Base-by-base conservation (phyloP, 2,329 filamentous ascomycete genomes). In the Alternaria angustiovoidea region DNA sequence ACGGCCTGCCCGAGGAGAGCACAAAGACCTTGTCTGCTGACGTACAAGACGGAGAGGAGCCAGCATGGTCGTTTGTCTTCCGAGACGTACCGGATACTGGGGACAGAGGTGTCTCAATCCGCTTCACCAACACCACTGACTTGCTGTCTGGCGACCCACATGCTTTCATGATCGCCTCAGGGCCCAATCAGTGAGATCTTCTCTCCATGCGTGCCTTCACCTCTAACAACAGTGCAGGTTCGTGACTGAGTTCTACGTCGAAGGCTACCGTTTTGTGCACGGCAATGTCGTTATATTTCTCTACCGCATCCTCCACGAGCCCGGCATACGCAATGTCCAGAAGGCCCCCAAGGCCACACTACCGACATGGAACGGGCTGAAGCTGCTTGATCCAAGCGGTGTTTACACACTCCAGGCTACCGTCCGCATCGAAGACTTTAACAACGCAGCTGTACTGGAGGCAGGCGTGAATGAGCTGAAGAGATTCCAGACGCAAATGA, bases 371-470 rank as follows among this genome's bases (percentile, higher is more conserved):
- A 68, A 79, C 12, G 74, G 82, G 4, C 79, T 88, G 62, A 69
- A 78, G 20, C 81, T 83, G 2, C 72, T 88, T 4, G 87, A 89
- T 68, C 77, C 81, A 9, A 87, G 83, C 52, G 86, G 86, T 22
- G 81, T 81, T 43, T 89, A 87, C 67, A 74, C 89, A 26, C 75
- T 89, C 20, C 86, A 89, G 66, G 84, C 86, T 3, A 83, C 82
- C 3, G 82, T 89, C 39, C 83, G 84, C 7, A 81, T 89, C 4
- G 82, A 85, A 59, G 86, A 88, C 62, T 81, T 81, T 51, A 82
- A 79, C 18, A 86, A 86, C 53, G 81, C 84, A 26, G 82, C 83
- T 51, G 79, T 87, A 18, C 80, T 87, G 66, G 84, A 85, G 52
- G 77, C 78, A 28, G 87, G 84, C 1, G 83, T 84, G 26, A 79